Evolutionary conservation across 192 early-diverging fungal species (phyloP), one percentile per base, ranked within the genome.

Genomic region (Gigaspora rosea): DNA sequence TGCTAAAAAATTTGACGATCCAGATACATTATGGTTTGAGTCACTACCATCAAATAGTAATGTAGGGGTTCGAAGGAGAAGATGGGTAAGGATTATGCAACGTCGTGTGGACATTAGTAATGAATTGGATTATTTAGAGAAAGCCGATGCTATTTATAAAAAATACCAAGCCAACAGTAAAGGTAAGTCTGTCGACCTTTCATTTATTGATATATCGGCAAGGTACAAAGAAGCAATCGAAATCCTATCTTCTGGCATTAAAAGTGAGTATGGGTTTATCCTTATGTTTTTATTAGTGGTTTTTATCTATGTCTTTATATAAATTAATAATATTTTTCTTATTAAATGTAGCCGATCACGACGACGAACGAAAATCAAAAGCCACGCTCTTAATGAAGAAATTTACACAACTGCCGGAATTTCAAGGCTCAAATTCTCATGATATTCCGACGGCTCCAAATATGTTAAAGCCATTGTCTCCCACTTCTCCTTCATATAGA

Each of bases 81-180:
- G 91, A 66, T 95, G 94, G 94, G 87, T 94, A 22, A 82, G 93
- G 3, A 88, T 94, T 10, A 90, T 93, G 81, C 94, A 95, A 79
- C 83, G 89, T 62, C 83, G 86, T 52, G 77, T 90, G 75, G 87
- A 91, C 58, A 7, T 48, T 20, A 50, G 6, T 32, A 22, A 50
- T 27, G 4, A n/a, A 0, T 27, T 47, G n/a, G 67, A 69, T 69
- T 69, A 69, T 51, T 6, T 79, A 12, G 48, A 75, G 73, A 22
- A n/a, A 58, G 78, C 78, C 16, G 78, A 75, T 67, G 33, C 47
- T 32, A 54, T 75, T 18, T 27, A 75, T 8, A 74, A 66, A 10
- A 75, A 66, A 49, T 15, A 20, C 1, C n/a, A 58, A 18, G 22
- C 20, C 2, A 70, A 59, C 35, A 32, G 54, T 10, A 72, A 72